phyloP scores from a whole-genome alignment of 345 rosid species.

The Noccaea caerulescens region DNA sequence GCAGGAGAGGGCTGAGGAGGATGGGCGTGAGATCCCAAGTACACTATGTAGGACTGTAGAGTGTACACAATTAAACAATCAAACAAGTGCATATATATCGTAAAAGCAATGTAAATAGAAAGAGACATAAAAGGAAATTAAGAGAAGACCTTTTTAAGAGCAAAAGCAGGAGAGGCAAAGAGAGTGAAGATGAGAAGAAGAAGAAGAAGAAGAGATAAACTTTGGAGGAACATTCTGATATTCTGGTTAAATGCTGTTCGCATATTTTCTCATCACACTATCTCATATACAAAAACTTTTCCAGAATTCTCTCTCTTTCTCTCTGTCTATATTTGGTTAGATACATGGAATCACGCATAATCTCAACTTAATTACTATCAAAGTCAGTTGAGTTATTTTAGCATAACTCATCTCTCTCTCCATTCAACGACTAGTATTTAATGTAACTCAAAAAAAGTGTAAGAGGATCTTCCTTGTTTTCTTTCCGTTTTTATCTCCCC shows the following conservation, averaged over 20 bases:
- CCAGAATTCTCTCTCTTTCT: slow-evolving; percentile 18
- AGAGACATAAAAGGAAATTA: neutral
- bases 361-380: slow-evolving; percentile 25
- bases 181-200: slow-evolving; percentile 33
- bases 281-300: slow-evolving; percentile 23
- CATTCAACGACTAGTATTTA: neutral
- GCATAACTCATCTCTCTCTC: slow-evolving; percentile 1
- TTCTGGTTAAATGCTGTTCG: neutral
- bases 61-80: neutral
- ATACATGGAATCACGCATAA: slow-evolving; percentile 23
- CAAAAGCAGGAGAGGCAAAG: slow-evolving; percentile 45
- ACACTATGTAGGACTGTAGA: slow-evolving; percentile 61
- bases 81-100: slow-evolving; percentile 4
- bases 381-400: slow-evolving; percentile 31
- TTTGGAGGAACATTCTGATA: slow-evolving; percentile 37
- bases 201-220: slow-evolving; percentile 12
- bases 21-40: slow-evolving; percentile 73
- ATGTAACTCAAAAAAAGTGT: neutral
- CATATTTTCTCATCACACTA: neutral
- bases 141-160: slow-evolving; percentile 48
- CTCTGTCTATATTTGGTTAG: slow-evolving; percentile 32
- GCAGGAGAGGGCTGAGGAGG: slow-evolving; percentile 44
- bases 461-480: neutral
- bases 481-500: slow-evolving; percentile 25
- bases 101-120: slow-evolving; percentile 2